Evolutionary conservation across 176 grass and related monocot species (phyloP), one percentile per base, ranked within the genome.

Genomic region (Rhynchospora tenuis): DNA sequence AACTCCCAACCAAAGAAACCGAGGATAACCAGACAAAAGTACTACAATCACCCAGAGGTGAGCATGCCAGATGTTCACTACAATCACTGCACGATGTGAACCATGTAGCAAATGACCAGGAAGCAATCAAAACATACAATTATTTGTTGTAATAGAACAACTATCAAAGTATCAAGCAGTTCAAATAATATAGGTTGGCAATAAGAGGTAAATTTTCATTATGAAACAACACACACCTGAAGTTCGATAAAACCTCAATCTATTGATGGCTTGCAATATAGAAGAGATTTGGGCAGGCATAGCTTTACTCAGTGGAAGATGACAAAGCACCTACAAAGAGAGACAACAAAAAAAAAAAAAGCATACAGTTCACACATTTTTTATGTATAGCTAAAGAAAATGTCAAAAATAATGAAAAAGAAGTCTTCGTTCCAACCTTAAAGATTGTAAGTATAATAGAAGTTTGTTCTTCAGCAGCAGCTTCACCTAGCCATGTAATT

Each of bases 261-360:
- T 93, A 55, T 95, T 99, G 64, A 99, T 90, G 79, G 91, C 89
- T 89, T 91, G 96, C 80, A 99, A 76, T 51, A 89, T 88, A 73
- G 44, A 79, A 80, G 96, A 95, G 84, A 99, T 95, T 29, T 93
- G 91, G 47, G 64, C 69, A 62, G 96, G 92, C 77, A 93, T 83
- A 87, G 96, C 93, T 91, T 92, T 99, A 68, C 91, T 89, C 48
- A 99, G 85, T 20, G 96, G 93, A 24, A 99, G 88, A 64, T 99
- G 93, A 66, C 92, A 92, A 59, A 95, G 88, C 48, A 95, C 93
- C 96, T 99, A 71, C 52, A 93, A 27, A 56, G 61, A 33, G 58
- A n/a, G n/a, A n/a, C n/a, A n/a, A 14, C 63, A 13, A 88, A 61
- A 31, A 80, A 51, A 59, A 65, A 52, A 64, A 31, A 11, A 78